phyloP scores from a whole-genome alignment of 2,329 filamentous ascomycete genomes.

The Fusarium domesticum region DNA sequence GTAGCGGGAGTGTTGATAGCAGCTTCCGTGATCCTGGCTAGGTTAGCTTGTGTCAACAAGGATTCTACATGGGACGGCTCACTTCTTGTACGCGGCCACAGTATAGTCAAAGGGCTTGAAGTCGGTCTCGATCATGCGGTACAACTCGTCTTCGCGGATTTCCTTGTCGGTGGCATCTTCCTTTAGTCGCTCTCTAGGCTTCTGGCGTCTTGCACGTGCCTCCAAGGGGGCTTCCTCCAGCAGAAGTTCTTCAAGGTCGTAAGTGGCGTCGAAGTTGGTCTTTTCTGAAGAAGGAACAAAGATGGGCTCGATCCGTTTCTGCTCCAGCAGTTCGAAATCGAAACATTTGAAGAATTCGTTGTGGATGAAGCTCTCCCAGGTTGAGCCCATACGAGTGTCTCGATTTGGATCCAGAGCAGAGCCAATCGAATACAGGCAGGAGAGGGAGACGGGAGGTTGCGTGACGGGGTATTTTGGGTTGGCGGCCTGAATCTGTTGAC shows the following conservation, averaged over 20 bases:
- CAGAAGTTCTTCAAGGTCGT: slow-evolving; percentile 90
- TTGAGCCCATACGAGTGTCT: slow-evolving; percentile 76
- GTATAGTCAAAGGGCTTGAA: slow-evolving; percentile 98
- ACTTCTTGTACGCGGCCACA: slow-evolving; percentile 72
- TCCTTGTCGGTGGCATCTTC: slow-evolving; percentile 94
- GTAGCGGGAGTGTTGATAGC: too few species aligned
- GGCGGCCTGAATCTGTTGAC: slow-evolving; percentile 75
- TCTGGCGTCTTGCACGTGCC: slow-evolving; percentile 86
- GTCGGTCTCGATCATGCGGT: slow-evolving; percentile 88
- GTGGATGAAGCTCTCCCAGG: slow-evolving; percentile 80
- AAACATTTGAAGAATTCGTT: slow-evolving; percentile 87
- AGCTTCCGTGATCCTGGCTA: slow-evolving; percentile 39
- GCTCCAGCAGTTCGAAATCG: slow-evolving; percentile 79
- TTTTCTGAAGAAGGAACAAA: slow-evolving; percentile 95
- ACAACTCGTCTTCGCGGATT: slow-evolving; percentile 89
- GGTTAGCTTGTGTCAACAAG: slow-evolving; percentile 15
- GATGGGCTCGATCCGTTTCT: slow-evolving; percentile 84
- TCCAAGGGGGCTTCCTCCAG: slow-evolving; percentile 94
- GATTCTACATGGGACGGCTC: slow-evolving; percentile 30
- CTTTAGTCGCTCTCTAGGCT: slow-evolving; percentile 85
- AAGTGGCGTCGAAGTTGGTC: slow-evolving; percentile 98
- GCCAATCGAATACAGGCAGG: slow-evolving; percentile 85
- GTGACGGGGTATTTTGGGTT: slow-evolving; percentile 89
- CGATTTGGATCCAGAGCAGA: slow-evolving; percentile 79
- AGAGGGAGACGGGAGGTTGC: slow-evolving; percentile 81